A percentile compares a stretch with the other conserved stretches of the same genome.
These are phyloP conservation scores for Rickenella mellea DNA, from an alignment of 768 basidiomycete species.

Conservation along the genomic window DNA sequence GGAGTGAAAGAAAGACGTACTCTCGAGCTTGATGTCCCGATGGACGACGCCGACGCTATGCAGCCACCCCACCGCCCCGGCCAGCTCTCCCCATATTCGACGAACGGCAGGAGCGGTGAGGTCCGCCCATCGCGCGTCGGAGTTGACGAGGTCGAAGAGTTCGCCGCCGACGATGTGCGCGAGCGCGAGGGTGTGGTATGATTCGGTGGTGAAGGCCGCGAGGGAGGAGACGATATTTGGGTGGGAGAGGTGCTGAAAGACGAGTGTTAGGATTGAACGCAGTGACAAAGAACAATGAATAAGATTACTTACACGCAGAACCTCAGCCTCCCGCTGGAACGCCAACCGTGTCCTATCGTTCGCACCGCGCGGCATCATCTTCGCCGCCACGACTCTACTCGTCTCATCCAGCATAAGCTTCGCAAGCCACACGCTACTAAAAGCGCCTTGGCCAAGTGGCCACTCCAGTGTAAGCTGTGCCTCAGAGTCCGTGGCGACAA, in stretches of 20 bases:
- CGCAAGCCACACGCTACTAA: conserved; percentile 71
- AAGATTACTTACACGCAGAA: conserved; percentile 51
- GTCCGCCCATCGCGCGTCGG: conserved; percentile 20
- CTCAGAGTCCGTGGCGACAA: neutral
- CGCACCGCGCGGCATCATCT: conserved; percentile 39
- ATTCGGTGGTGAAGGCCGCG: conserved; percentile 57
- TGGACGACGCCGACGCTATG: conserved; percentile 80
- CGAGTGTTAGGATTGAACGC: conserved; percentile 3
- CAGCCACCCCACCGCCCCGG: conserved; percentile 78
- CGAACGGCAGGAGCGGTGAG: conserved; percentile 42
- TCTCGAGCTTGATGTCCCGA: conserved; percentile 76
- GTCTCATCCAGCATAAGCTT: conserved; percentile 26
- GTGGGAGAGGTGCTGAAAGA: conserved; percentile 62
- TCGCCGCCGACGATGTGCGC: conserved; percentile 75
- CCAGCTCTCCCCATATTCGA: conserved; percentile 70
- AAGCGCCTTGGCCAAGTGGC: conserved; percentile 61
- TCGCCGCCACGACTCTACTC: conserved; percentile 39
- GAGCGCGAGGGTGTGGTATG: conserved; percentile 71
- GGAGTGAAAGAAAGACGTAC: conserved; percentile 25
- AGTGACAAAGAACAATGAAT: conserved; percentile 6
- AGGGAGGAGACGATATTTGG: conserved; percentile 70
- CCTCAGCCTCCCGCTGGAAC: conserved; percentile 77
- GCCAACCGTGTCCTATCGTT: conserved; percentile 68
- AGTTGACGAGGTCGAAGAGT: conserved; percentile 66
- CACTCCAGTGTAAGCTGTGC: conserved; percentile 34